phyloP scores from a whole-genome alignment of 345 rosid genomes.

The Syzygium grande region DNA sequence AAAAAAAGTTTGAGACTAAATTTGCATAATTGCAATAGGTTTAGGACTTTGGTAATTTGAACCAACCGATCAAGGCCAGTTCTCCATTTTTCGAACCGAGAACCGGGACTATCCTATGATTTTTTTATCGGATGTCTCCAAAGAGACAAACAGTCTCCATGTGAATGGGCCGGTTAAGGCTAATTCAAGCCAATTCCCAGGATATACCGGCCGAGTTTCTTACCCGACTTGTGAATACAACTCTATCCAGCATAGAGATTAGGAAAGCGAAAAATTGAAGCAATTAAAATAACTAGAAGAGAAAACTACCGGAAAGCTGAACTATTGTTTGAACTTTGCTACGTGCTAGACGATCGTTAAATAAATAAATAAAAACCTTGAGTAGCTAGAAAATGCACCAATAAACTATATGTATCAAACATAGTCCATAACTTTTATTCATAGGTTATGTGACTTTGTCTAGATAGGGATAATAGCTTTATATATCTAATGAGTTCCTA shows the following conservation, averaged over 20 bases:
- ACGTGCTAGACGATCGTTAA: background rate
- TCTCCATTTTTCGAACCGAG: fast-evolving
- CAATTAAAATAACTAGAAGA: background rate
- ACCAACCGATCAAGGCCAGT: background rate
- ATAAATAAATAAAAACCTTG: background rate
- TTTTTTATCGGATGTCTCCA: too few relatives aligned
- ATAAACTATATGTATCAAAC: background rate
- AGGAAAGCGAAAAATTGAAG: background rate
- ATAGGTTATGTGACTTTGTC: background rate
- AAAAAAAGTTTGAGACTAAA: too few relatives aligned
- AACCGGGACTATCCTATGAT: too few relatives aligned
- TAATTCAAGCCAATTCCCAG: fast-evolving
- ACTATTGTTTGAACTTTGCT: background rate
- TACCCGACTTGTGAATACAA: background rate
- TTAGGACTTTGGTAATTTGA: too few relatives aligned
- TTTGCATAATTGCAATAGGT: too few relatives aligned
- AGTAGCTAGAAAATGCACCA: background rate
- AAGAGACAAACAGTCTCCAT: background rate
- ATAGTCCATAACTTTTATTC: background rate
- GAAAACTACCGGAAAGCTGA: background rate
- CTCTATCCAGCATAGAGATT: background rate
- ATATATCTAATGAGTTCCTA: background rate
- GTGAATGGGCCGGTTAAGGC: fast-evolving
- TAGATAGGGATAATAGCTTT: background rate
- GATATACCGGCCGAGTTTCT: background rate